phyloP scores from a whole-genome alignment of 306 rosid genomes.

The Pterocarpus santalinus region DNA sequence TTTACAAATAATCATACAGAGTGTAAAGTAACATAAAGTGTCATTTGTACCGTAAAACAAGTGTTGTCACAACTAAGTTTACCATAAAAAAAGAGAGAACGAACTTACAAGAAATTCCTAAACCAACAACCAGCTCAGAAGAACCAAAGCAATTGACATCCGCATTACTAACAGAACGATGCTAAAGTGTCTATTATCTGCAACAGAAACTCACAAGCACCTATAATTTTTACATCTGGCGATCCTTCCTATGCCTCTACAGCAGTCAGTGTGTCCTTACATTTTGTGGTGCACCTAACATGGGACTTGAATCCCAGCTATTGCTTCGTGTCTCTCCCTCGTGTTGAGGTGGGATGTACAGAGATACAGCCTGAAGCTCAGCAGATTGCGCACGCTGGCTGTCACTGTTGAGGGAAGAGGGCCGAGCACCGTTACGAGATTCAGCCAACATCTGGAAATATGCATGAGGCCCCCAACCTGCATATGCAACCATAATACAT shows the following conservation, averaged over 20 bases:
- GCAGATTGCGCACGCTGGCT: conserved; percentile 46
- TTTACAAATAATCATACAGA: neutral
- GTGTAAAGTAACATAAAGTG: neutral
- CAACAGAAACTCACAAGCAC: conserved; percentile 41
- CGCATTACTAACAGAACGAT: neutral
- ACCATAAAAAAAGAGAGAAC: neutral
- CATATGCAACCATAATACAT: conserved; percentile 20
- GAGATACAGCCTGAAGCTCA: conserved; percentile 59
- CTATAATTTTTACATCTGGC: conserved; percentile 49
- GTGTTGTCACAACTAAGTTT: conserved; percentile 8
- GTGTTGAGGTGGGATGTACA: conserved; percentile 54
- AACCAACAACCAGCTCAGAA: conserved; percentile 31
- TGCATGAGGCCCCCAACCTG: conserved; percentile 94
- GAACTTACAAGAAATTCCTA: conserved; percentile 30
- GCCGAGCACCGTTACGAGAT: conserved; percentile 49
- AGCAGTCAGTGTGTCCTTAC: conserved; percentile 59
- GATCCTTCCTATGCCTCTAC: conserved; percentile 44
- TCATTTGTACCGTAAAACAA: neutral
- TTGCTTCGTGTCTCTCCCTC: conserved; percentile 43
- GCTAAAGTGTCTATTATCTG: conserved; percentile 28
- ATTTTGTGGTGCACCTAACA: conserved; percentile 60
- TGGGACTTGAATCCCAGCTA: conserved; percentile 61
- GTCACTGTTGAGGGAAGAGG: conserved; percentile 46
- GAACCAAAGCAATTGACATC: conserved; percentile 35
- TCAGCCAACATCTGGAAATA: conserved; percentile 84